phyloP scores from a whole-genome alignment of 2,329 filamentous ascomycete species.

The Tolypocladium ovalisporum region DNA sequence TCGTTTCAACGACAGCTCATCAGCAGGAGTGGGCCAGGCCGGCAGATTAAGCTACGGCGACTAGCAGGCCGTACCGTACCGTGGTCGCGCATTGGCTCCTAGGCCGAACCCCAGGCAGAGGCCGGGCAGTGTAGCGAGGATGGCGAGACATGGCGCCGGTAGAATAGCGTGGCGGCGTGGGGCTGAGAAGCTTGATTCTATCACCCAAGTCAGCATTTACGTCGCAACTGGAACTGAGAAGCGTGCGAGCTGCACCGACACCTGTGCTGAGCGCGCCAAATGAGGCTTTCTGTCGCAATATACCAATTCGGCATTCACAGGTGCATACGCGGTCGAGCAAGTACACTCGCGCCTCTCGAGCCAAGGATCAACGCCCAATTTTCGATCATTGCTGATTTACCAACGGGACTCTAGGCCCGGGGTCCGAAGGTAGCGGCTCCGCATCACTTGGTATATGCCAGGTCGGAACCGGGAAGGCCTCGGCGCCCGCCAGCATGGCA shows the following conservation, averaged over 20 bases:
- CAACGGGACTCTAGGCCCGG: background rate
- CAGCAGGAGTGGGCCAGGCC: conserved; percentile 4
- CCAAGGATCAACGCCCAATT: background rate
- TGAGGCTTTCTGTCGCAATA: background rate
- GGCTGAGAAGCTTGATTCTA: background rate
- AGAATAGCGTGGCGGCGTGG: background rate
- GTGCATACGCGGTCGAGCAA: background rate
- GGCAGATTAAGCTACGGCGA: conserved; percentile 2
- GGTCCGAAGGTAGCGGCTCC: background rate
- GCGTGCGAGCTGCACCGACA: background rate
- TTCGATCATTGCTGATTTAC: background rate
- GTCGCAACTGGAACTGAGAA: background rate
- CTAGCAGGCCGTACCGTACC: background rate
- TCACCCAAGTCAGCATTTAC: background rate
- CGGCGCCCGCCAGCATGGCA: background rate
- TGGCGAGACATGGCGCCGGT: background rate
- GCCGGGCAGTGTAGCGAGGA: background rate
- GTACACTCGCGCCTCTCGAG: background rate
- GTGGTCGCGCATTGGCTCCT: background rate
- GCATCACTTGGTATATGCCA: background rate
- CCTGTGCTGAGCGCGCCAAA: background rate
- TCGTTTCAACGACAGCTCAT: conserved; percentile 10
- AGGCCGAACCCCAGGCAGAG: background rate
- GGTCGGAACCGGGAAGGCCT: background rate
- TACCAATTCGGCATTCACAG: background rate